Percentiles rank a stretch among this genome's conserved stretches.
phyloP scores from a whole-genome alignment of 148 eudicot species.

The Silene latifolia region DNA sequence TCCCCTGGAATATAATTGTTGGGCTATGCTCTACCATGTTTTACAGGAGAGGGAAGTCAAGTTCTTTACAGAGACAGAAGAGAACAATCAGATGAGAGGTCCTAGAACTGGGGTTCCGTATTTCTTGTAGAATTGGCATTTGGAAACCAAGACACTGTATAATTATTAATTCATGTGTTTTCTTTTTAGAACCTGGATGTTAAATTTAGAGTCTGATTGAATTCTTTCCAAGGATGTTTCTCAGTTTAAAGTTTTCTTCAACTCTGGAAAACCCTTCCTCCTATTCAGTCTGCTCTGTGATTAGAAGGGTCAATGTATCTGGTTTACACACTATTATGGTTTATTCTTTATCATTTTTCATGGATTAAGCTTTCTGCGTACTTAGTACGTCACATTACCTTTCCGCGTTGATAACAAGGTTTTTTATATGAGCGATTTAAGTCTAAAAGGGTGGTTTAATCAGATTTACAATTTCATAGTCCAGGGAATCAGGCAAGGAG shows the following conservation, averaged over 20 bases:
- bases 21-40: conserved; percentile 7
- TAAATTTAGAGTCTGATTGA: conserved; percentile 16
- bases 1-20: background rate
- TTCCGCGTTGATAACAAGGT: background rate
- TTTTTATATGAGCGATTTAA: no score
- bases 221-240: conserved; percentile 12
- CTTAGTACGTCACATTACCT: background rate
- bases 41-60: conserved; percentile 94
- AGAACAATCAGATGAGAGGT: conserved; percentile 99
- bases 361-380: background rate
- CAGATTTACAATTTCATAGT: background rate
- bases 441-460: background rate
- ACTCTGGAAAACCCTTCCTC: conserved; percentile 16
- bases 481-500: background rate
- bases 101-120: conserved; percentile 98
- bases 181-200: background rate
- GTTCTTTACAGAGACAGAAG: conserved; percentile 97
- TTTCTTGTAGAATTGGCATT: conserved; percentile 56
- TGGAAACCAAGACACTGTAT: conserved; percentile 27
- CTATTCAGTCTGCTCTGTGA: conserved; percentile 11
- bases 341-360: background rate
- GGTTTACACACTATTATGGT: background rate
- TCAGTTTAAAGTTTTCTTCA: conserved; percentile 4
- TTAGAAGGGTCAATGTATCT: conserved; percentile 10
- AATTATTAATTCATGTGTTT: conserved; percentile 29